A percentile compares a stretch with the other conserved stretches of the same genome.
These are phyloP conservation scores for Phytophthora litchii DNA, from an alignment of 352 stramenopile species.

Conservation along the genomic window DNA sequence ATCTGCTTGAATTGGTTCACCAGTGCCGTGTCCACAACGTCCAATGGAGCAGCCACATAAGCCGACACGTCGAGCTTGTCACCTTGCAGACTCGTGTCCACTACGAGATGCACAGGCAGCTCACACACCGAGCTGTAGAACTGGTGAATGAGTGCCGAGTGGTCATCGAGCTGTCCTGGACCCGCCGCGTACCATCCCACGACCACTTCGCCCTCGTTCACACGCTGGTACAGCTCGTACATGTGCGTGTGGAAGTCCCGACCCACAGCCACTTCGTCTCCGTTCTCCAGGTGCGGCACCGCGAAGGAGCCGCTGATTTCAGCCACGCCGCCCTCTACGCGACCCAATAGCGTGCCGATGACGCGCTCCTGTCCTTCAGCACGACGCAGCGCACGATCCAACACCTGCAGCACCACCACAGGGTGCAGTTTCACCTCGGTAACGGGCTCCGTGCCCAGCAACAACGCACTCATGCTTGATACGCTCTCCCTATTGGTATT, in stretches of 20 bases:
- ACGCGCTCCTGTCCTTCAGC: constrained; percentile 94
- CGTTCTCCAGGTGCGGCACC: constrained; percentile 96
- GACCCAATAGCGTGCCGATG: constrained; percentile 97
- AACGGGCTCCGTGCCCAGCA: constrained; percentile 84
- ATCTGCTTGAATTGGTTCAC: constrained; percentile 96
- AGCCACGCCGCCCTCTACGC: constrained; percentile 82
- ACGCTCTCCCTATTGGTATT: neutral
- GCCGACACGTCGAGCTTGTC: constrained; percentile 90
- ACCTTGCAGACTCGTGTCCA: constrained; percentile 90
- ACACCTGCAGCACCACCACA: constrained; percentile 96
- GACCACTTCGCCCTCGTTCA: constrained; percentile 95
- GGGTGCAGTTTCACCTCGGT: constrained; percentile 92
- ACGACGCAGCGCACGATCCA: constrained; percentile 96
- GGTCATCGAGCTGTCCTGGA: constrained; percentile 90
- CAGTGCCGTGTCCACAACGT: constrained; percentile 90
- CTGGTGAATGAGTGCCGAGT: constrained; percentile 97
- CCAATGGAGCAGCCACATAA: constrained; percentile 91
- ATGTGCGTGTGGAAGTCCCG: constrained; percentile 99
- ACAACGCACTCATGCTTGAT: constrained; percentile 47
- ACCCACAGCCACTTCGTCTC: constrained; percentile 96
- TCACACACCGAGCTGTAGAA: constrained; percentile 96
- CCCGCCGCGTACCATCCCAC: constrained; percentile 97
- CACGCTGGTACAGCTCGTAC: constrained; percentile 94
- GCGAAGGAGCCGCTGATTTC: constrained; percentile 97
- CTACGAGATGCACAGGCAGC: constrained; percentile 93